These are phyloP conservation scores for Talaromyces sp. DNA, from an alignment of 2,329 filamentous ascomycete genomes.

Conservation along the genomic window DNA sequence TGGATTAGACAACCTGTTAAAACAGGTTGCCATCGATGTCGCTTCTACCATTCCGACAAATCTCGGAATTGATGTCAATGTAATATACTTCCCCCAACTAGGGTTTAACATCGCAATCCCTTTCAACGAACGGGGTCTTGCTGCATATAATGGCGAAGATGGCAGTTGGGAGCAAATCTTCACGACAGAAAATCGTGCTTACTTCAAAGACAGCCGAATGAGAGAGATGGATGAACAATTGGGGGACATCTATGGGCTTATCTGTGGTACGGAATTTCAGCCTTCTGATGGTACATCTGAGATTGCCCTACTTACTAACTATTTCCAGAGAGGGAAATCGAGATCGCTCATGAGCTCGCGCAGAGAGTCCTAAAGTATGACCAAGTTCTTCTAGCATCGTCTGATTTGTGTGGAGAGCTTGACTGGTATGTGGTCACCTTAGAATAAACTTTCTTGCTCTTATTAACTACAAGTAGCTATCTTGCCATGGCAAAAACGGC, in stretches of 20 bases:
- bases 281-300: background rate
- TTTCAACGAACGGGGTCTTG: conserved; percentile 55
- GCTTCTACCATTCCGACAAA: conserved; percentile 57
- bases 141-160: conserved; percentile 59
- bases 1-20: conserved; percentile 69
- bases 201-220: conserved; percentile 85
- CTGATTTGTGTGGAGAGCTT: conserved; percentile 77
- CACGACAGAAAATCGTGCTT: conserved; percentile 62
- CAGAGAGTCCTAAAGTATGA: conserved; percentile 66
- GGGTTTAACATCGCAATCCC: conserved; percentile 79
- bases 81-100: conserved; percentile 85
- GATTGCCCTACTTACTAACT: background rate
- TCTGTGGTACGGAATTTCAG: conserved; percentile 59
- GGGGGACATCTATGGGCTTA: conserved; percentile 78
- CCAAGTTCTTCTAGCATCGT: conserved; percentile 60
- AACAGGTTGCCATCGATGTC: conserved; percentile 61
- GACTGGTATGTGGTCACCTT: conserved; percentile 49
- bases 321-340: conserved; percentile 70
- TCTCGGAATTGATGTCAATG: conserved; percentile 56
- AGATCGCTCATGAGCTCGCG: conserved; percentile 74
- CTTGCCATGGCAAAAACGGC: conserved; percentile 76
- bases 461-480: conserved; percentile 52
- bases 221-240: conserved; percentile 71
- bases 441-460: conserved; percentile 8
- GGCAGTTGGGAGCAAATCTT: conserved; percentile 76